These are phyloP conservation scores for Alnus rubra DNA, from an alignment of 306 rosid species.

Conservation along the genomic window DNA sequence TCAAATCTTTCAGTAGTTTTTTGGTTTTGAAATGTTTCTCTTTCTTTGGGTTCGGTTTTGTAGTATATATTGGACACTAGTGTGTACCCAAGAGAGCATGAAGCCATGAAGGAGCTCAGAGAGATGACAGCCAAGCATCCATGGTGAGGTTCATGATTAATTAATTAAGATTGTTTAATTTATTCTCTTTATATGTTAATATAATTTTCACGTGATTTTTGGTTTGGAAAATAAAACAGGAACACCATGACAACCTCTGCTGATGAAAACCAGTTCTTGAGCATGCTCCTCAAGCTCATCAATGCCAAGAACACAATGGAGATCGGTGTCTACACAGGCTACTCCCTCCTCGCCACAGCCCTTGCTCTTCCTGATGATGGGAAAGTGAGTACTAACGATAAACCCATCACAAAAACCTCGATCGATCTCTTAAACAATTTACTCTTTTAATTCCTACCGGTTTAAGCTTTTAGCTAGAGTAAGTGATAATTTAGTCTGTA, in stretches of 20 bases:
- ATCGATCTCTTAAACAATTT: no score
- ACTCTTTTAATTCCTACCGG: no score
- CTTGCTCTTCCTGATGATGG: conserved; percentile 93
- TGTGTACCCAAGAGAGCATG: conserved; percentile 90
- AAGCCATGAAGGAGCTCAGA: conserved; percentile 88
- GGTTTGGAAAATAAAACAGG: conserved; percentile 42
- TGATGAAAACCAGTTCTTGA: conserved; percentile 90
- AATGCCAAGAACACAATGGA: conserved; percentile 97
- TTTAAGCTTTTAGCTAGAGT: no score
- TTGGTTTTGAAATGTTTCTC: neutral
- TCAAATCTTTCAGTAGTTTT: neutral
- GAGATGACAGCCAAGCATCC: conserved; percentile 92
- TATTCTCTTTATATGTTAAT: no score
- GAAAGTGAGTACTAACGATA: conserved; percentile 44
- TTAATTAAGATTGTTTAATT: no score
- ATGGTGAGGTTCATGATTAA: conserved; percentile 40
- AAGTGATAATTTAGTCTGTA: no score
- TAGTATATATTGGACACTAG: conserved; percentile 87
- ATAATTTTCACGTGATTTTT: neutral
- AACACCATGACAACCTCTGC: conserved; percentile 93
- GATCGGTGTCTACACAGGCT: conserved; percentile 94
- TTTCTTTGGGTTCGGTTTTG: conserved; percentile 16
- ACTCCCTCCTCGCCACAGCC: conserved; percentile 93
- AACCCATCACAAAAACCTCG: neutral
- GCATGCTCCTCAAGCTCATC: conserved; percentile 82